Percentiles rank a stretch among this genome's conserved stretches.
phyloP scores from a whole-genome alignment of 495 filamentous ascomycete genomes.

The Talaromyces trachyspermus region DNA sequence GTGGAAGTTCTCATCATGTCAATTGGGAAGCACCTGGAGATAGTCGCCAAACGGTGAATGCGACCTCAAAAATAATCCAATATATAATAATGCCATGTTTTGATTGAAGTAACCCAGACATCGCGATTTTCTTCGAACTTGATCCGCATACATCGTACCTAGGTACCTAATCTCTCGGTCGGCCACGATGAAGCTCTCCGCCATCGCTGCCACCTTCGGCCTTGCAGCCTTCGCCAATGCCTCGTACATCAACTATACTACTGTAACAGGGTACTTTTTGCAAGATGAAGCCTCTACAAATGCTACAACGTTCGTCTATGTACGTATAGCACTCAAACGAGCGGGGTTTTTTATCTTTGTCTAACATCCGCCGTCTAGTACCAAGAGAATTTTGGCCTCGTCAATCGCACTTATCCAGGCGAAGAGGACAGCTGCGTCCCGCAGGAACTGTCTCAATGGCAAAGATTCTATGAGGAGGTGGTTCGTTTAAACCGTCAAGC shows the following conservation, averaged over 20 bases:
- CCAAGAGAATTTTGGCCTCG: slow-evolving; percentile 58
- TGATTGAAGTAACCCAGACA: too few species aligned
- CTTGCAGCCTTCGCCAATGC: slow-evolving; percentile 17
- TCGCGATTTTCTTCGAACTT: too few species aligned
- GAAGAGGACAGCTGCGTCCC: slow-evolving; percentile 30
- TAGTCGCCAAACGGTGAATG: too few species aligned
- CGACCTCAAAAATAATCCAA: too few species aligned
- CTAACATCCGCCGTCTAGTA: too few species aligned
- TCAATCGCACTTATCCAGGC: slow-evolving; percentile 48
- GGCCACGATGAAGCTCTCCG: slow-evolving; percentile 27
- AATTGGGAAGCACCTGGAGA: too few species aligned
- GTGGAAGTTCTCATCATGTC: too few species aligned
- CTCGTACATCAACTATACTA: slow-evolving; percentile 48
- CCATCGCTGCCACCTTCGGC: slow-evolving; percentile 16
- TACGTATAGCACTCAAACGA: slow-evolving; percentile 17
- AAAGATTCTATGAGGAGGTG: slow-evolving; percentile 55
- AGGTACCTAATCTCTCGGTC: too few species aligned
- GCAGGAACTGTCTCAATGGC: slow-evolving; percentile 53
- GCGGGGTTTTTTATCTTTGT: not conserved
- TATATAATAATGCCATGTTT: too few species aligned
- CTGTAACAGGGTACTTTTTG: slow-evolving; percentile 60
- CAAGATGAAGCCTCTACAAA: slow-evolving; percentile 62
- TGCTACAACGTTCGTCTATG: slow-evolving; percentile 58
- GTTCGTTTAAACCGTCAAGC: slow-evolving; percentile 44
- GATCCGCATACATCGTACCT: too few species aligned